Evolutionary conservation across 495 filamentous ascomycete genomes (phyloP), one percentile per base, ranked within the genome.

Genomic region (Hyaloscypha finlandica): DNA sequence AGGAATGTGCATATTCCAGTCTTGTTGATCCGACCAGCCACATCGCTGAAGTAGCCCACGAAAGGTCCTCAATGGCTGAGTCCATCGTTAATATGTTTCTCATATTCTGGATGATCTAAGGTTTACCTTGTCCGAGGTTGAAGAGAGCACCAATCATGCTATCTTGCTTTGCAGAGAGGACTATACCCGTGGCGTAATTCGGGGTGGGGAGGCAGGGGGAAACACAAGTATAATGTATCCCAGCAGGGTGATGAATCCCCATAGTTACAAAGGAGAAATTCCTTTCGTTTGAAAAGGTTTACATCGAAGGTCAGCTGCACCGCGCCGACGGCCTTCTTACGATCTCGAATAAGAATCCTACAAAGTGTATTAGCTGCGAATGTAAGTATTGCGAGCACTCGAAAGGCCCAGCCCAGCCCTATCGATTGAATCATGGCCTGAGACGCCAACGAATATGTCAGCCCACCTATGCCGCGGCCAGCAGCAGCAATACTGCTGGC

Each of bases 241-340:
- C 12, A 92, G 78, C 81, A 91, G 87, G 67, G 81, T 86, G 67
- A 92, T 82, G 61, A 87, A 81, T 19, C 88, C 89, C 83, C 85
- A 92, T 12, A 74, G 78, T 2, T 90, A 74, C 12, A 90, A 2
- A 91, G 79, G 14, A 86, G 61, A 61, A 89, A 89, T 69, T 91
- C 84, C 6, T 77, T 77, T 25, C 84, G 81, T 58, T 75, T 76
- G 66, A 91, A 77, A 0, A 86, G 75, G 0, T 76, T 73, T n/a
- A 83, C 70, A 71, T 88, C 79, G 68, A 89, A 88, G 14, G 83
- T 77, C 20, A 79, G 73, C 56, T 86, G 78, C 14, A 80, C 80
- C 60, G 83, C 80, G 12, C 83, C 85, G 22, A 90, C 80, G 6
- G 78, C 77, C 70, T 80, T 83, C 61, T 89, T 91, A 8, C 88